Evolutionary conservation across 495 filamentous ascomycete species (phyloP), one percentile per base, ranked within the genome.

Genomic region (Trichodelitschia bisporula): DNA sequence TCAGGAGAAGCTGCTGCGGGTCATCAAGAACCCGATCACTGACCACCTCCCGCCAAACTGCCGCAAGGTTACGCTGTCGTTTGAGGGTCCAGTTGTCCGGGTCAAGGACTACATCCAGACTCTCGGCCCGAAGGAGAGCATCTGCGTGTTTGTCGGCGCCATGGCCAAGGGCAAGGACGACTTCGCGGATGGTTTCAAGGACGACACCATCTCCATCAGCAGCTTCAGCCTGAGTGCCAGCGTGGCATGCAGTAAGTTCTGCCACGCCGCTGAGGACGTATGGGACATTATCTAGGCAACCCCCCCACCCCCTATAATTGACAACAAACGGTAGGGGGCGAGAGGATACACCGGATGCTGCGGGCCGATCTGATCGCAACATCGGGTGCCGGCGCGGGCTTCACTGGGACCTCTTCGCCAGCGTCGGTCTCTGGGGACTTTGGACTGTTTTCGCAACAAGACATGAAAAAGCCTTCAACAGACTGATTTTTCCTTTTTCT

Each of bases 191-290:
- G 58, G 62, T 21, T 82, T 72, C 56, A 86, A 93, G 41, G 86
- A 97, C 49, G 86, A 97, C 49, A 72, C 84, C 40, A 93, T 97
- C 55, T 75, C 77, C 41, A 92, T 97, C 54, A 93, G 86, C 57
- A 90, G 92, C 51, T 97, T 74, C 66, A 90, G 77, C 51, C 61
- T 97, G 27, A 89, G 77, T 44, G 86, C 86, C 28, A 91, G 80
- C 57, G 84, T 97, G 18, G 86, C 86, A 19, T 97, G 86, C 59
- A 89, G 82, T 59, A 95, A 93, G 54, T 93, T 97, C 58, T 93
- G 86, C 55, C 86, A 97, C 52, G 86, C 86, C 27, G 86, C 82
- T 18, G 86, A 97, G 53, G 86, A 97, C 48, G 70, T 72, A 24
- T 97, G 86, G 86, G 69, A 80, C 41, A 79, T 97, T 39, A 64